Conservation (phyloP, 2,329 filamentous ascomycete species). For the Claviceps humidiphila region DNA sequence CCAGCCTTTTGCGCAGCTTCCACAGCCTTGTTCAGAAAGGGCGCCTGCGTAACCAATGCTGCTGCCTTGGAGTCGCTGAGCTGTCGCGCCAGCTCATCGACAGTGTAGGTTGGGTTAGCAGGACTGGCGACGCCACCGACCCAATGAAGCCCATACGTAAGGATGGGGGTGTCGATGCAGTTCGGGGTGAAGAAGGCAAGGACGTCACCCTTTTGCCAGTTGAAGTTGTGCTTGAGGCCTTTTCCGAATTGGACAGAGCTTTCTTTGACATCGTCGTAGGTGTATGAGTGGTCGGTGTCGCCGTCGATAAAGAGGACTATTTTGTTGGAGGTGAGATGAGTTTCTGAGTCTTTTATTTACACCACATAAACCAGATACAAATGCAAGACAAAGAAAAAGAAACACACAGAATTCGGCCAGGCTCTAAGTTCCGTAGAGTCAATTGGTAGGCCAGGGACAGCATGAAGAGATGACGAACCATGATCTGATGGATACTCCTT, state of each 20-base stretch:
- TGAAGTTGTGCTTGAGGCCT: conserved; percentile 59
- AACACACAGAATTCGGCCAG: not conserved
- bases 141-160: conserved; percentile 72
- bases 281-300: conserved; percentile 56
- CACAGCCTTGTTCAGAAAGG: conserved; percentile 49
- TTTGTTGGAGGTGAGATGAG: not conserved
- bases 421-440: not conserved
- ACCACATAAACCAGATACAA: not conserved
- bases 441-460: not conserved
- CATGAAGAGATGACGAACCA: conserved; percentile 31
- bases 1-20: conserved; percentile 58
- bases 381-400: not conserved
- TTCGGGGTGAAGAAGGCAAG: conserved; percentile 77
- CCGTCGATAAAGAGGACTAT: conserved; percentile 71
- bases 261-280: conserved; percentile 51
- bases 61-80: conserved; percentile 65
- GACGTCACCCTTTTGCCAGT: conserved; percentile 74
- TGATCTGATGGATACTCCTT: conserved; percentile 60
- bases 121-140: conserved; percentile 73
- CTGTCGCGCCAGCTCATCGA: conserved; percentile 72
- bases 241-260: conserved; percentile 65
- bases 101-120: conserved; percentile 78
- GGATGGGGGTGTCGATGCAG: conserved; percentile 64
- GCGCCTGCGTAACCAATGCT: conserved; percentile 59
- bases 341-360: not conserved